A percentile compares a stretch with the other conserved stretches of the same genome.
phyloP scores from a whole-genome alignment of 2,329 filamentous ascomycete genomes.

The Setomelanomma holmii region DNA sequence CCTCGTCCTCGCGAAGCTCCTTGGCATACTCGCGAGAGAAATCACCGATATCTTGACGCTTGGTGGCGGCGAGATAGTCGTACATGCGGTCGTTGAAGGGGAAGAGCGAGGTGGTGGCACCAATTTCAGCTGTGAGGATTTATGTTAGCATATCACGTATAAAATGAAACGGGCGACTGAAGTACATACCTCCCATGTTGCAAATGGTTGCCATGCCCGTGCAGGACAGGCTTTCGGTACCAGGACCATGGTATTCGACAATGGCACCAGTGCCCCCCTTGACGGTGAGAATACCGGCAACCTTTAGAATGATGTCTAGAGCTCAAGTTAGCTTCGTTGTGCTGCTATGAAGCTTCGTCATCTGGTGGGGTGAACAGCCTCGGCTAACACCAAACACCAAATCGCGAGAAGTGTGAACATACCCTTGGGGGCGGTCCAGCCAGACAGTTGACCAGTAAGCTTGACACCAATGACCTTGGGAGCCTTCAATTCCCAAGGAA shows the following conservation, averaged over 20 bases:
- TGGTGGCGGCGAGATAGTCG: constrained; percentile 91
- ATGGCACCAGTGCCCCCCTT: constrained; percentile 97
- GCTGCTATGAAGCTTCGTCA: not conserved
- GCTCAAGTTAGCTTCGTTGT: constrained; percentile 11
- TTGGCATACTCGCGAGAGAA: constrained; percentile 84
- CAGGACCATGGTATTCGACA: constrained; percentile 77
- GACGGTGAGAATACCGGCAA: constrained; percentile 94
- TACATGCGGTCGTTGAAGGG: constrained; percentile 98
- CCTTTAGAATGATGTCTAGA: constrained; percentile 92
- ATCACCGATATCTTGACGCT: constrained; percentile 88
- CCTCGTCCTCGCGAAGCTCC: constrained; percentile 86
- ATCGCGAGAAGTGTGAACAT: constrained; percentile 47
- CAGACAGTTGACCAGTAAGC: constrained; percentile 85
- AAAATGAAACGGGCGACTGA: not conserved
- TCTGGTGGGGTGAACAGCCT: constrained; percentile 5
- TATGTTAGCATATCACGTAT: constrained; percentile 26
- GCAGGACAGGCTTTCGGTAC: constrained; percentile 74
- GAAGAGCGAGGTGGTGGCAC: constrained; percentile 92
- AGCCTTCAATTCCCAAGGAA: constrained; percentile 98
- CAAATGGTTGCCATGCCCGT: constrained; percentile 89
- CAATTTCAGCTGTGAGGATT: constrained; percentile 61
- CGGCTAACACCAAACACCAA: too few species aligned
- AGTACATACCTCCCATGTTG: constrained; percentile 50
- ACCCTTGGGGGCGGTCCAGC: constrained; percentile 95
- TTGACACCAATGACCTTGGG: constrained; percentile 97